Evolutionary conservation across 2,329 filamentous ascomycete genomes (phyloP), one percentile per base, ranked within the genome.

Genomic region (Fusarium coffeatum): DNA sequence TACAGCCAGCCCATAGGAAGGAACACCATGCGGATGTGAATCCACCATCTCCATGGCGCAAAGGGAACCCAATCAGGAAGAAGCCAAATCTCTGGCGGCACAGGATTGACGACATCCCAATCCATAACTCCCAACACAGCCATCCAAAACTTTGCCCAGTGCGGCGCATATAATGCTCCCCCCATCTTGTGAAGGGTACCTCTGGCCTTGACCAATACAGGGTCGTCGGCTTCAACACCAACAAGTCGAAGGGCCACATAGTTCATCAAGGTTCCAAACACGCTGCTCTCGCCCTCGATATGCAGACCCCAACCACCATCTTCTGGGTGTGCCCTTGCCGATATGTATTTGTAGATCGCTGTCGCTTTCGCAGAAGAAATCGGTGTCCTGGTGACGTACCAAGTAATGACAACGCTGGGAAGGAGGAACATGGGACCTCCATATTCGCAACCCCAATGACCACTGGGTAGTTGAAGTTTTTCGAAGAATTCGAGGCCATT

Each of bases 251-350:
- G 82, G 3, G 87, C 84, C 0, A 90, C 90, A 78, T 99, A 99
- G 79, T 97, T 98, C 85, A 98, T 87, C 1, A 88, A 84, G 0
- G 93, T 98, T 13, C 96, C 96, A 72, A 99, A 97, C 18, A 94
- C 94, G 0, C 92, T 94, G 77, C 93, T 97, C 73, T 97, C 92
- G 20, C 90, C 96, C 79, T 99, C 96, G 58, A 97, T 97, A 74
- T 99, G 96, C 40, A 99, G 83, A 0, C 96, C 96, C 96, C 96
- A 99, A 9, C 96, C 96, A n/a, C 96, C 95, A 79, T 98, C 93
- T 50, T 92, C 88, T 0, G 92, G 91, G 72, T 97, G 85, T 51
- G 95, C 93, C 55, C 94, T 90, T 6, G 93, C 92, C 76, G 93
- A 92, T 2, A 99, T 85, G 80, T 99, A 99, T 73, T 95, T 93